phyloP scores from a whole-genome alignment of 345 rosid genomes.

The Murraya paniculata region DNA sequence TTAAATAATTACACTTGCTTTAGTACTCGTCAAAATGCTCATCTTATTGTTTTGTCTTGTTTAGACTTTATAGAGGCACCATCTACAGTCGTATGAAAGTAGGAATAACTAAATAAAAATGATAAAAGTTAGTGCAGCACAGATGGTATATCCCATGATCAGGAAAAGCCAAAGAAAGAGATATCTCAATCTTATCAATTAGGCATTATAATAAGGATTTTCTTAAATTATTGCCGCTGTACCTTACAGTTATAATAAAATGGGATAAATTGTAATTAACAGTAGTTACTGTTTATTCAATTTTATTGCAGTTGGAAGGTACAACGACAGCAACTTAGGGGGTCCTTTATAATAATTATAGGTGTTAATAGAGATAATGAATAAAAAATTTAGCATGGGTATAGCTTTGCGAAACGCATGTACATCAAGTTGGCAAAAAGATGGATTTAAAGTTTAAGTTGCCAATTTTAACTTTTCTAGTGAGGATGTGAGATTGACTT shows the following conservation, averaged over 20 bases:
- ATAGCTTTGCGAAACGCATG: too few species aligned
- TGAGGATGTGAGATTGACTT: conserved; percentile 19
- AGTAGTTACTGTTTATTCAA: too few species aligned
- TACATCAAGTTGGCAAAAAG: too few species aligned
- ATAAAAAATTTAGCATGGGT: not conserved
- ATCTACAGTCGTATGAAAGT: too few species aligned
- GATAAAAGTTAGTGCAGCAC: not conserved
- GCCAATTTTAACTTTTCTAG: too few species aligned
- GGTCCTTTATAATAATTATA: too few species aligned
- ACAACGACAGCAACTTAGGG: too few species aligned
- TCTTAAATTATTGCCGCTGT: too few species aligned
- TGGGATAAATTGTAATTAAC: too few species aligned
- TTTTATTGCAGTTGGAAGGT: too few species aligned
- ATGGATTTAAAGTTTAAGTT: too few species aligned
- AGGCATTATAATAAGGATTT: not conserved
- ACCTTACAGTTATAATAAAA: too few species aligned
- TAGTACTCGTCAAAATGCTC: not conserved
- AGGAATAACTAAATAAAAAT: not conserved
- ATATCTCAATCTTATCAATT: not conserved
- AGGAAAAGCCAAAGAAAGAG: not conserved
- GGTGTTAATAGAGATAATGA: not conserved
- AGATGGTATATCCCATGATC: not conserved
- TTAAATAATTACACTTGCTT: not conserved
- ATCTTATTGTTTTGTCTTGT: not conserved
- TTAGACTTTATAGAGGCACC: not conserved